These are phyloP conservation scores for Lumnitzera racemosa DNA, from an alignment of 345 rosid genomes.

Conservation along the genomic window DNA sequence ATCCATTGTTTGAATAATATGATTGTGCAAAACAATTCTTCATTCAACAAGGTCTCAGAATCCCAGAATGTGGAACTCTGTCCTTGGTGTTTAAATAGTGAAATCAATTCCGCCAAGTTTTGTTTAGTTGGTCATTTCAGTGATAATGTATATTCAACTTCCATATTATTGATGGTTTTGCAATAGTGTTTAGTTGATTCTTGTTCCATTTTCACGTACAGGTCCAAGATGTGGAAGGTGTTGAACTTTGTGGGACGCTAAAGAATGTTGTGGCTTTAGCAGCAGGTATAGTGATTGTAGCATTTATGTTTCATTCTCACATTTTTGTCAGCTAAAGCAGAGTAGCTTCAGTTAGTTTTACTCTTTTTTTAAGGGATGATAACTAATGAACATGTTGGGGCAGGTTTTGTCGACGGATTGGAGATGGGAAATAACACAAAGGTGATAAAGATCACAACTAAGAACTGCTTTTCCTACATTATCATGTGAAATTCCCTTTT, in stretches of 20 bases:
- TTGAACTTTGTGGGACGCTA: slow-evolving; percentile 91
- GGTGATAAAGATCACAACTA: slow-evolving; percentile 25
- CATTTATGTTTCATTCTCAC: not conserved
- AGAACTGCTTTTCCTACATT: too few relatives aligned
- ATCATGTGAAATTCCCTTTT: not conserved
- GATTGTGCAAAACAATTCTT: not conserved
- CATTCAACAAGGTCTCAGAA: not conserved
- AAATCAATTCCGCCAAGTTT: too few relatives aligned
- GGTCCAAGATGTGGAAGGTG: slow-evolving; percentile 95
- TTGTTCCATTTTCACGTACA: slow-evolving; percentile 5
- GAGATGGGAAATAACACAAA: slow-evolving; percentile 97
- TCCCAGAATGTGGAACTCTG: too few relatives aligned
- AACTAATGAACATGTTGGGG: not conserved
- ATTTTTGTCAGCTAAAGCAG: not conserved
- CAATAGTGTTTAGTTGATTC: too few relatives aligned
- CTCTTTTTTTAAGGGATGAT: not conserved
- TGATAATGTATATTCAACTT: too few relatives aligned
- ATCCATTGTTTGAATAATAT: not conserved
- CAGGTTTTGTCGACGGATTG: slow-evolving; percentile 92
- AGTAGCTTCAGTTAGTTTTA: not conserved
- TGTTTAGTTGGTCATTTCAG: too few relatives aligned
- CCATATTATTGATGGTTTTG: too few relatives aligned
- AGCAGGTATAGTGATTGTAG: slow-evolving; percentile 40
- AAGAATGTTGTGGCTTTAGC: slow-evolving; percentile 96
- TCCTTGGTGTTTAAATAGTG: too few relatives aligned